Base-by-base conservation (phyloP, 164 flowering plant species). In the Umbellularia californica region DNA sequence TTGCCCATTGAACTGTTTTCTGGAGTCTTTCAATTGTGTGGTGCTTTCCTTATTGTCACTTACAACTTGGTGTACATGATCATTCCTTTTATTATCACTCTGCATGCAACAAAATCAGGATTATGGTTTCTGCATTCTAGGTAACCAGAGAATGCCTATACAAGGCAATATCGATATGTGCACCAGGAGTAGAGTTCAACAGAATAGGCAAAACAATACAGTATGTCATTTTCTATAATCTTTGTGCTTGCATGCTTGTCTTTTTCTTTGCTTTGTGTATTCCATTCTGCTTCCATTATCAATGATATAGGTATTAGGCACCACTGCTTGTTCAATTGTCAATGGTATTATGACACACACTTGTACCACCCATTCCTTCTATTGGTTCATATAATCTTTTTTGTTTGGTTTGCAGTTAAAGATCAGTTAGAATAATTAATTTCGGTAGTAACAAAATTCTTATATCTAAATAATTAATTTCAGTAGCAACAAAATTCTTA, bases 131-230 rank as follows among this genome's bases (percentile, higher is more conserved):
- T 35, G 65, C 70, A 60, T 27, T 79, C 62, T 73, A 96, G 99
- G 99, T 94, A 64, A 94, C 99, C 9, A 90, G 89, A 84, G 99
- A 94, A 83, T 91, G 97, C 76, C 79, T 96, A 25, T 70, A 88
- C 50, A 90, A 85, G 76, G 97, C 97, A 76, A 92, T 96, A 79
- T 86, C 98, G 74, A 84, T 94, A 74, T 94, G 99, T 83, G 92
- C 85, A 67, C 92, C 95, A 33, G 97, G 98, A 65, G 92, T 91
- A 69, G 97, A 90, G 76, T 86, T 75, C 81, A 92, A 87, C 76
- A 87, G 87, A 84, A 94, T 96, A 79, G 99, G 99, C 76, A 89
- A 81, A 79, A 88, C 87, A 58, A 96, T 96, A 81, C 93, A 94
- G 99, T 96, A 88, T 88, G 97, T 25, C 74, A 60, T 64, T 58